Evolutionary conservation across 352 stramenopile genomes (phyloP).

Genomic region (Phytopythium ostracodes): DNA sequence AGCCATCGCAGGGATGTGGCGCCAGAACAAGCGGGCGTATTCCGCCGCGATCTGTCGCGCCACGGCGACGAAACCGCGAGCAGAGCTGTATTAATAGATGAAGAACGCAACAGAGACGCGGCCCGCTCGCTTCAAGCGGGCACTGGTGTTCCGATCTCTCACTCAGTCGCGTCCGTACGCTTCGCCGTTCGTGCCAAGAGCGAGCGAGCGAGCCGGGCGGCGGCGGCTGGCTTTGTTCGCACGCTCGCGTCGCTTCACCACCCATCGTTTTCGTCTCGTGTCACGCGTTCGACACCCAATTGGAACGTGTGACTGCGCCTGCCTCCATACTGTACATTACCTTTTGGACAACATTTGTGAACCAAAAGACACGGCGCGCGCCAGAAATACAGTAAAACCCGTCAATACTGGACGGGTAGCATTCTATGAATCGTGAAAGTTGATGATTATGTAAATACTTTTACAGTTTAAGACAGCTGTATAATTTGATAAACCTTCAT

Average conservation of each 20-base stretch:
- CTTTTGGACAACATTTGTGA: too few relatives aligned
- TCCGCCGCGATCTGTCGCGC: not conserved
- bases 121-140: not conserved
- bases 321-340: not conserved
- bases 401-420: too few relatives aligned
- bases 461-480: too few relatives aligned
- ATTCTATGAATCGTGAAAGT: too few relatives aligned
- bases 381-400: not conserved
- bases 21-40: not conserved
- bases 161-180: not conserved
- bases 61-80: not conserved
- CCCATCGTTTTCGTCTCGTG: too few relatives aligned
- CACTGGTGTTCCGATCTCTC: not conserved
- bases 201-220: too few relatives aligned
- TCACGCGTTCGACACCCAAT: not conserved
- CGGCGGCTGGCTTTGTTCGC: not conserved
- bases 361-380: not conserved
- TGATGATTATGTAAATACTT: too few relatives aligned
- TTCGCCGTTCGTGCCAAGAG: not conserved
- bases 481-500: too few relatives aligned
- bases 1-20: not conserved
- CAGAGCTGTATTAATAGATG: not conserved
- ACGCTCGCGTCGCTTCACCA: too few relatives aligned
- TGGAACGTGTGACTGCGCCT: not conserved
- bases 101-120: not conserved